phyloP scores from a whole-genome alignment of 257 asterid species.

The Schizonepeta tenuifolia region DNA sequence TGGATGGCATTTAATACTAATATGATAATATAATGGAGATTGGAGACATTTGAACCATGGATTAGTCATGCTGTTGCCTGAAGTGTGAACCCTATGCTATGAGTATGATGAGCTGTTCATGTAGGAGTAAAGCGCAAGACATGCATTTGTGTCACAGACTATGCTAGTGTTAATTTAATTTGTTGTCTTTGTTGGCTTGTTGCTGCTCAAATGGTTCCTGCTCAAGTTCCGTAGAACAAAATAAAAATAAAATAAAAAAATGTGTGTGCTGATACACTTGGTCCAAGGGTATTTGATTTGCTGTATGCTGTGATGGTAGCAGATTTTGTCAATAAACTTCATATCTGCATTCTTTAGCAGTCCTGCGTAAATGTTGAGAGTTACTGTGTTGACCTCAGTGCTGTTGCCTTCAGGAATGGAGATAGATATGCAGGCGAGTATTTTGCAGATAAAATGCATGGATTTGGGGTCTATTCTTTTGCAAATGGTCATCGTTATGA shows the following conservation, averaged over 20 bases:
- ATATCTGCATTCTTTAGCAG: not conserved
- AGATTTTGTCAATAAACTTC: not conserved
- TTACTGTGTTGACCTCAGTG: constrained; percentile 12
- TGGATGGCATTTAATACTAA: constrained; percentile 1
- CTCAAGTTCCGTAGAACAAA: not conserved
- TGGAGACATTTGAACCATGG: constrained; percentile 10
- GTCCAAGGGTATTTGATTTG: too few relatives aligned
- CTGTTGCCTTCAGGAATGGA: constrained; percentile 62
- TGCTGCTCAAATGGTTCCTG: not conserved
- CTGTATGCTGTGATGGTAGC: too few relatives aligned
- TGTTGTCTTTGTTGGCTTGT: too few relatives aligned
- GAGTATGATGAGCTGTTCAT: constrained; percentile 2
- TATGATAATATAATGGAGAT: not conserved
- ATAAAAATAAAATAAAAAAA: too few relatives aligned
- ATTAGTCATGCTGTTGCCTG: not conserved
- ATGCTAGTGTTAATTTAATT: too few relatives aligned
- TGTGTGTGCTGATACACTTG: too few relatives aligned
- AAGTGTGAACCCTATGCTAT: not conserved
- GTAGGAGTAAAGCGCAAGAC: not conserved
- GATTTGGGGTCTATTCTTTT: constrained; percentile 79
- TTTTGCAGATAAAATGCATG: constrained; percentile 92
- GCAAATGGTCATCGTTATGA: constrained; percentile 86
- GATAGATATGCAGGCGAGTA: constrained; percentile 90
- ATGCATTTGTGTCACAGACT: not conserved
- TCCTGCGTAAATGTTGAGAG: not conserved